A percentile compares a stretch with the other conserved stretches of the same genome.
These are phyloP conservation scores for Arthroderma sp. DNA, from an alignment of 2,329 filamentous ascomycete species.

Conservation along the genomic window DNA sequence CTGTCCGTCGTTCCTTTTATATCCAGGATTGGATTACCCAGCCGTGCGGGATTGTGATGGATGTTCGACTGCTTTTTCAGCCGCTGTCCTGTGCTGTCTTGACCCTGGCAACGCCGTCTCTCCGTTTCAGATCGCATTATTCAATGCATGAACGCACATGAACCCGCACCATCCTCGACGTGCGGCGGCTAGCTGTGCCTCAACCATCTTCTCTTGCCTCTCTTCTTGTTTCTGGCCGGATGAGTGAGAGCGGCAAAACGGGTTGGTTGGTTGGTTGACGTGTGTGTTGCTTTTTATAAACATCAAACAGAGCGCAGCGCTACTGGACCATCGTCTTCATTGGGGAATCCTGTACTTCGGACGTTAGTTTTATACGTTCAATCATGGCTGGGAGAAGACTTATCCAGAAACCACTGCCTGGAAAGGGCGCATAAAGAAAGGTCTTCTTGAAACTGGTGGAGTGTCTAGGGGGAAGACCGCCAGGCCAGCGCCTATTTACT, in stretches of 20 bases:
- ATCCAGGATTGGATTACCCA: not conserved
- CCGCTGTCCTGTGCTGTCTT: not conserved
- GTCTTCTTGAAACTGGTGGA: slow-evolving; percentile 4
- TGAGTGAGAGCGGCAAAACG: not conserved
- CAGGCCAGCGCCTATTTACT: slow-evolving; percentile 2
- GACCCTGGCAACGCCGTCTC: too few species aligned
- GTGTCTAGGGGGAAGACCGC: not conserved
- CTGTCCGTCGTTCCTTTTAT: not conserved
- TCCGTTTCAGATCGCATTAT: not conserved
- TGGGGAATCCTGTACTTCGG: too few species aligned
- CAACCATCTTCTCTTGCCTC: not conserved
- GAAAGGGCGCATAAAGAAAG: too few species aligned
- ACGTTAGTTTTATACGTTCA: too few species aligned
- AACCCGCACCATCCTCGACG: not conserved
- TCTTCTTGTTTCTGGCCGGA: not conserved
- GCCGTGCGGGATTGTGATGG: not conserved
- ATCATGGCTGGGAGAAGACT: too few species aligned
- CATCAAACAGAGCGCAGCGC: too few species aligned
- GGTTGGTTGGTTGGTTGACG: too few species aligned
- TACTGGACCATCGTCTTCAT: too few species aligned
- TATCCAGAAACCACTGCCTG: too few species aligned
- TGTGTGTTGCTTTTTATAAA: not conserved
- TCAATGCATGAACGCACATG: not conserved
- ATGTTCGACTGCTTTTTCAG: too few species aligned
- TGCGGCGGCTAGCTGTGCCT: not conserved